A percentile compares a stretch with the other conserved stretches of the same genome.
Evolutionary conservation across 352 stramenopile species (phyloP).

Genomic region (Globisporangium perplexum): DNA sequence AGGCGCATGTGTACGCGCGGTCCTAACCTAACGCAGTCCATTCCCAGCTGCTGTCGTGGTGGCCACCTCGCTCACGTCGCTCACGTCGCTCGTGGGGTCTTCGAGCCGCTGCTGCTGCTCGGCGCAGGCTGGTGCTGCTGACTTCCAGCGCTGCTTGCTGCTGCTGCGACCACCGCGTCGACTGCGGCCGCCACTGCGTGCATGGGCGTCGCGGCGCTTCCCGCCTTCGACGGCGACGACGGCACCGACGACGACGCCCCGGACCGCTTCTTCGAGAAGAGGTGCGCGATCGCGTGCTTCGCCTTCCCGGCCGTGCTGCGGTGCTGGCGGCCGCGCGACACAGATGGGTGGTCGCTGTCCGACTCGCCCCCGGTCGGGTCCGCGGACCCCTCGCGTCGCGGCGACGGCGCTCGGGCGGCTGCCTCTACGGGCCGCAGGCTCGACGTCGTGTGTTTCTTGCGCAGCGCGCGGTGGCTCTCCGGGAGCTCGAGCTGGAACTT

Average conservation of each 20-base stretch:
- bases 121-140: neutral
- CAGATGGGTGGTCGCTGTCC: neutral
- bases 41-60: too few species aligned
- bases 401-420: neutral
- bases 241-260: neutral
- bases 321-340: neutral
- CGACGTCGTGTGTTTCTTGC: conserved; percentile 22
- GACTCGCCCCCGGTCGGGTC: neutral
- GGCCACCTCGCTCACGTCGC: too few species aligned
- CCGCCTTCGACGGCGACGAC: conserved; percentile 6
- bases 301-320: conserved; percentile 14
- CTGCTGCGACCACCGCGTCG: neutral
- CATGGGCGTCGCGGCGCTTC: too few species aligned
- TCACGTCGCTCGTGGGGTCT: neutral
- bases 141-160: neutral
- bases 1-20: conserved; percentile 73
- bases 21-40: conserved; percentile 26
- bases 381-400: neutral
- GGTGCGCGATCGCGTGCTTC: conserved; percentile 17
- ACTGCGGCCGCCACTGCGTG: neutral
- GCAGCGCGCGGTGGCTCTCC: conserved; percentile 31
- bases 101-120: neutral
- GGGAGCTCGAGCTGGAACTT: conserved; percentile 44
- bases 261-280: conserved; percentile 17
- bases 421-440: conserved; percentile 3